A percentile compares a stretch with the other conserved stretches of the same genome.
These are phyloP conservation scores for Eruca vesicaria DNA, from an alignment of 441 rosid species.

Conservation along the genomic window DNA sequence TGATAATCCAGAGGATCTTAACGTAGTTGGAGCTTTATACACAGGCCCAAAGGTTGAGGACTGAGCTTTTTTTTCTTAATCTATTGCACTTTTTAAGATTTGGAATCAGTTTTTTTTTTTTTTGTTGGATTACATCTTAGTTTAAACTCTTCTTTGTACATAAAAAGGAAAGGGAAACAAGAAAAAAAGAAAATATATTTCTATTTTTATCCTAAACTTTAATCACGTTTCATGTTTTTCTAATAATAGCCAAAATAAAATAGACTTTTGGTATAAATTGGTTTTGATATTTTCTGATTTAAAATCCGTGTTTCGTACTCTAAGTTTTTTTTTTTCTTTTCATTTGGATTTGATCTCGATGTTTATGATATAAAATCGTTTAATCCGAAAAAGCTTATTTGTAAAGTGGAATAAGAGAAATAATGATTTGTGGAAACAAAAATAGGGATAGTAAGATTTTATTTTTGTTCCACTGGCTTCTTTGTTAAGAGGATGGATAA, in stretches of 20 bases:
- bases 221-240: background rate
- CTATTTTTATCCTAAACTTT: slow-evolving; percentile 6
- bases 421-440: background rate
- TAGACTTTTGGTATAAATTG: background rate
- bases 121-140: background rate
- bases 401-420: background rate
- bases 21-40: slow-evolving; percentile 51
- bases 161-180: slow-evolving; percentile 8
- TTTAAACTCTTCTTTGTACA: slow-evolving; percentile 32
- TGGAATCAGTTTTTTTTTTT: background rate
- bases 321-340: background rate
- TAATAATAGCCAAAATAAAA: slow-evolving; percentile 7
- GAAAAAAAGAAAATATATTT: background rate
- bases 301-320: too few relatives aligned
- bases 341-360: background rate
- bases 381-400: background rate
- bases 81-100: background rate
- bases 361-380: background rate
- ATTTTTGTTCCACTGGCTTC: background rate
- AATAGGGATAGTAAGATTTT: background rate
- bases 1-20: slow-evolving; percentile 54
- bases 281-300: background rate
- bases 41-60: slow-evolving; percentile 50
- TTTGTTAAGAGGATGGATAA: background rate
- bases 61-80: slow-evolving; percentile 9